phyloP scores from a whole-genome alignment of 2,329 filamentous ascomycete genomes.

The Xylaria sp. region DNA sequence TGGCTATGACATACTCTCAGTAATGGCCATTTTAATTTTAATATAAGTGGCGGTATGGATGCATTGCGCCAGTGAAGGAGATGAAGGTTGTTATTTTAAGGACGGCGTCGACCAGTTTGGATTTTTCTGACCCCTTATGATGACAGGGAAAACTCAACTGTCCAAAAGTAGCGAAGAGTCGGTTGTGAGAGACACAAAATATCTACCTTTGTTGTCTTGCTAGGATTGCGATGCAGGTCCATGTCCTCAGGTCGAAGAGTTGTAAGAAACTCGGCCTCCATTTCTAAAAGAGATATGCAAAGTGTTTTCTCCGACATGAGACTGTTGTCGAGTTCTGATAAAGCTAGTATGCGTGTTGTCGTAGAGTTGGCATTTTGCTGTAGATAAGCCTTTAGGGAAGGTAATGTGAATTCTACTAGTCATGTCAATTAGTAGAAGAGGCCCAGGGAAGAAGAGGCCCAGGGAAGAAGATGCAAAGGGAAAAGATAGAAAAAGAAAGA shows the following conservation, averaged over 20 bases:
- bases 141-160: too few relatives aligned
- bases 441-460: too few relatives aligned
- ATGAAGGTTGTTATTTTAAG: background rate
- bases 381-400: slow-evolving; percentile 3
- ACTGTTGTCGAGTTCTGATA: background rate
- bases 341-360: background rate
- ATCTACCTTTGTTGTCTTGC: slow-evolving; percentile 1
- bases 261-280: slow-evolving; percentile 30
- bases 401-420: too few relatives aligned
- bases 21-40: too few relatives aligned
- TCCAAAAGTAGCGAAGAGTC: background rate
- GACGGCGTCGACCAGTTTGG: background rate
- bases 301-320: background rate
- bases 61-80: background rate
- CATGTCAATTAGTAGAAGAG: too few relatives aligned
- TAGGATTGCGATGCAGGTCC: slow-evolving; percentile 15
- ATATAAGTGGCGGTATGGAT: too few relatives aligned
- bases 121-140: background rate
- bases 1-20: too few relatives aligned
- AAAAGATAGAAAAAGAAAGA: too few relatives aligned
- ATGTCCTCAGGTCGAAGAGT: slow-evolving; percentile 20
- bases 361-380: background rate
- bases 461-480: too few relatives aligned
- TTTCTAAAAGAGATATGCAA: slow-evolving; percentile 31
- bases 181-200: background rate